Conservation (phyloP, 306 rosid species). For the Prunus mume region DNA sequence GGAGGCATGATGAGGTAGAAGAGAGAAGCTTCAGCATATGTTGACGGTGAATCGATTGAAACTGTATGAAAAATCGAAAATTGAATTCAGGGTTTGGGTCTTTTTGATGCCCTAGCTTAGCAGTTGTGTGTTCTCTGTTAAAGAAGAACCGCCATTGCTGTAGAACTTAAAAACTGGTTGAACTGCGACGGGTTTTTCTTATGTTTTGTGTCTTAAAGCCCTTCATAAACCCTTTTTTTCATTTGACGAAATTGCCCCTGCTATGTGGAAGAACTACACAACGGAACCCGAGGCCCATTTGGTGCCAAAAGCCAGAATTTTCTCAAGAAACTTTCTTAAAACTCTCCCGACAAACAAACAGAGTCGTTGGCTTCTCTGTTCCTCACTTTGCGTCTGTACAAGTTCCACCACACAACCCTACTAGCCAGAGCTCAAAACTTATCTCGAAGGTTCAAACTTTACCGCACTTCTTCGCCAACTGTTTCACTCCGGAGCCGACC, state of each 20-base stretch:
- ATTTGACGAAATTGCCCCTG: conserved; percentile 31
- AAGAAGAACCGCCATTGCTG: conserved; percentile 49
- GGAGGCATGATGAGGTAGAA: conserved; percentile 40
- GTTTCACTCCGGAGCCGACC: conserved; percentile 47
- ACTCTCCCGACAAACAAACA: background rate
- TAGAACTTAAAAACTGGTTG: background rate
- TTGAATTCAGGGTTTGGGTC: background rate
- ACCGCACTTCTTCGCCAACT: conserved; percentile 45
- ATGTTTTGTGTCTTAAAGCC: conserved; percentile 42
- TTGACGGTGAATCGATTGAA: background rate
- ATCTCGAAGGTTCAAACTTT: conserved; percentile 40
- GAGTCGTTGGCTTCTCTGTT: conserved; percentile 6
- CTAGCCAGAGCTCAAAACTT: conserved; percentile 65
- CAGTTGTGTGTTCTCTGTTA: background rate
- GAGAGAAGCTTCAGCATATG: conserved; percentile 82
- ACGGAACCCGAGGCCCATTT: background rate
- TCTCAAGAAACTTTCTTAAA: background rate
- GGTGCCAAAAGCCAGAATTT: background rate
- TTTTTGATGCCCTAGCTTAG: conserved; percentile 15
- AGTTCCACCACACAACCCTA: conserved; percentile 26
- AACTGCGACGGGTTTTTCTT: background rate
- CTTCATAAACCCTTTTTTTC: conserved; percentile 61
- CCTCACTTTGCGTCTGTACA: conserved; percentile 4
- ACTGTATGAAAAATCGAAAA: background rate
- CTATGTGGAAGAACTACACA: background rate